A percentile compares a stretch with the other conserved stretches of the same genome.
These are phyloP conservation scores for Dendrocalamus sinicus DNA, from an alignment of 176 grass and related monocot genomes.

Conservation along the genomic window DNA sequence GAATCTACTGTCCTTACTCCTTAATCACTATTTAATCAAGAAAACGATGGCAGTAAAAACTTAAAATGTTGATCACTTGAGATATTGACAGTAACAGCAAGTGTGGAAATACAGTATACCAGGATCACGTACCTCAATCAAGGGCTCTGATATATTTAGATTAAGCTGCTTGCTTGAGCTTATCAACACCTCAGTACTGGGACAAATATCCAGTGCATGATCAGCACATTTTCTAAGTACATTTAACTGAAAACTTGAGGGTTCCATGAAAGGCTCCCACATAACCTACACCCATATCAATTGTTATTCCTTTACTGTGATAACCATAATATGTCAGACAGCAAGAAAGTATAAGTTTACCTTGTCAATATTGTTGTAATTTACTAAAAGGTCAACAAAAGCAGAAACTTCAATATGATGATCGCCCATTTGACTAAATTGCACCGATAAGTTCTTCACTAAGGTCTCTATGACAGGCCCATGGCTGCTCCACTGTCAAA, in stretches of 20 bases:
- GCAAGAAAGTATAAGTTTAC: slow-evolving; percentile 53
- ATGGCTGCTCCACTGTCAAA: slow-evolving; percentile 85
- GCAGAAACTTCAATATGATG: slow-evolving; percentile 65
- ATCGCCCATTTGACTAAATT: slow-evolving; percentile 61
- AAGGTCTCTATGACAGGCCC: slow-evolving; percentile 91
- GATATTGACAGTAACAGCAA: neutral
- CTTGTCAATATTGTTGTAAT: slow-evolving; percentile 99
- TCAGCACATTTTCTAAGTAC: slow-evolving; percentile 64
- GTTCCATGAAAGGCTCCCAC: slow-evolving; percentile 99
- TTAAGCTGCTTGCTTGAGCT: slow-evolving; percentile 85
- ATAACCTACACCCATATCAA: slow-evolving; percentile 69
- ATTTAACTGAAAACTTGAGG: slow-evolving; percentile 81
- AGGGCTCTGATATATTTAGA: slow-evolving; percentile 94
- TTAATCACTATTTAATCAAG: slow-evolving; percentile 30
- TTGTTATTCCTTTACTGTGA: slow-evolving; percentile 44
- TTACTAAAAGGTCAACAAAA: slow-evolving; percentile 84
- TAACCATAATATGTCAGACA: slow-evolving; percentile 29
- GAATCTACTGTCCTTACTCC: slow-evolving; percentile 23
- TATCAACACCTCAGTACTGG: slow-evolving; percentile 69
- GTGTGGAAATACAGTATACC: slow-evolving; percentile 12
- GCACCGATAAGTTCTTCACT: slow-evolving; percentile 70
- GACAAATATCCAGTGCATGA: slow-evolving; percentile 59
- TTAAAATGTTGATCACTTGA: slow-evolving; percentile 14
- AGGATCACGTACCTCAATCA: slow-evolving; percentile 77
- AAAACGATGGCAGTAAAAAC: slow-evolving; percentile 7